Base-by-base conservation (phyloP, 2,329 filamentous ascomycete species). In the Fusarium palustre region DNA sequence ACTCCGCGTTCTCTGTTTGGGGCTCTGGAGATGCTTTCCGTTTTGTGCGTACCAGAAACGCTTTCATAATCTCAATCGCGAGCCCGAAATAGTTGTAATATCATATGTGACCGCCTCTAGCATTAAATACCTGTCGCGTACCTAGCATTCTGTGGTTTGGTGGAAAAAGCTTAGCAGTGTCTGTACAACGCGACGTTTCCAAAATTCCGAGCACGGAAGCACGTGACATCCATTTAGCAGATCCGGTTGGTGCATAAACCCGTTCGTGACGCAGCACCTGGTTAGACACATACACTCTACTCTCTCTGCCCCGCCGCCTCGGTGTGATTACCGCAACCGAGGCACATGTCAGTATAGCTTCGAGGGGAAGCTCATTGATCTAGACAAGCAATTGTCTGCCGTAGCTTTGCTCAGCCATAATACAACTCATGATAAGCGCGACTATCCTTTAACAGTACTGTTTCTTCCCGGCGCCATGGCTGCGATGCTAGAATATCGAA, bases 401-500 rank as follows among this genome's bases (percentile, higher is more conserved):
- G 56, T 41, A 68, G 50, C 47, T 42, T 39, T 41, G 15, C 31
- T 33, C 64, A 68, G 36, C 45, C 47, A 63, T 69, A 73, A 60
- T 53, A 64, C 28, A 31, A 53, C 48, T 31, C 33, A 60, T 34
- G 30, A 50, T 66, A 52, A 54, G 76, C 68, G 74, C 65, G 70
- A 65, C 64, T 54, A 41, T 55, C 59, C 56, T 43, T 39, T 41
- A 45, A 64, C 42, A 54, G 57, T 59, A 25, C 38, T 34, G 6
- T 41, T 18, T 5, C 30, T 6, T 7, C 24, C 50, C 45, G 63
- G 66, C 67, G 72, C 63, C 58, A 83, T 83, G 81, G 80, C 81
- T 80, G 83, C 84, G 77, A 97, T 98, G 94, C 90, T 98, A 74
- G 94, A 97, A 82, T 98, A 92, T 82, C 91, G 92, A 69, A 98